Evolutionary conservation across 2,329 filamentous ascomycete genomes (phyloP), one percentile per base, ranked within the genome.

Genomic region (Lecanoromycetidae sp.): DNA sequence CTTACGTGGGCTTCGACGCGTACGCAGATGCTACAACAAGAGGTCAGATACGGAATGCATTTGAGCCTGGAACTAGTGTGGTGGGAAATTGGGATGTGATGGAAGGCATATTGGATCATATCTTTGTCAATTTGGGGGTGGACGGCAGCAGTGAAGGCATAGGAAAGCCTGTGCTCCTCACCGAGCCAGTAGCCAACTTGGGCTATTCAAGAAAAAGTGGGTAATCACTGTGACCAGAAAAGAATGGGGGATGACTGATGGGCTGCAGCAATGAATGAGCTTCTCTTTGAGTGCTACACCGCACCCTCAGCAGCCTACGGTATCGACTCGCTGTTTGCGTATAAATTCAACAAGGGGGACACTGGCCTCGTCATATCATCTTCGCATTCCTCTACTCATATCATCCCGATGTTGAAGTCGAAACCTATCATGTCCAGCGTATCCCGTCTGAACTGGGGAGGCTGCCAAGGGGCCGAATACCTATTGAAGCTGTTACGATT

Each of bases 81-180:
- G 79, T 96, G 51, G 88, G 86, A 63, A 96, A 96, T 62, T 98
- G 93, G 87, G 91, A 98, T 64, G 88, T 87, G 27, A 87, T 94
- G 79, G 91, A 98, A 65, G 87, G 90, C 49, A 74, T 95, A 4
- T 68, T 98, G 38, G 91, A 98, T 67, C 95, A 95, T 64, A 76
- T 88, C 34, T 98, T 98, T 63, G 73, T 95, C 56, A 96, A 95
- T 67, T 69, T 98, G 46, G 91, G 91, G 4, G 75, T 98, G 56
- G 87, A 93, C 55, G 79, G 79, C 13, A 57, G 65, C 3, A 71
- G 71, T 3, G 86, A 85, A 7, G 71, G 76, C 20, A 79, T 98
- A 52, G 87, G 90, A 57, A 72, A 87, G 57, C 88, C 90, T 1
- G 77, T 98, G 51, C 82, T 98, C 56, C 87, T 98, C 81, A 98